phyloP scores from a whole-genome alignment of 768 basidiomycete genomes.

The Rhizopogon vinicolor region DNA sequence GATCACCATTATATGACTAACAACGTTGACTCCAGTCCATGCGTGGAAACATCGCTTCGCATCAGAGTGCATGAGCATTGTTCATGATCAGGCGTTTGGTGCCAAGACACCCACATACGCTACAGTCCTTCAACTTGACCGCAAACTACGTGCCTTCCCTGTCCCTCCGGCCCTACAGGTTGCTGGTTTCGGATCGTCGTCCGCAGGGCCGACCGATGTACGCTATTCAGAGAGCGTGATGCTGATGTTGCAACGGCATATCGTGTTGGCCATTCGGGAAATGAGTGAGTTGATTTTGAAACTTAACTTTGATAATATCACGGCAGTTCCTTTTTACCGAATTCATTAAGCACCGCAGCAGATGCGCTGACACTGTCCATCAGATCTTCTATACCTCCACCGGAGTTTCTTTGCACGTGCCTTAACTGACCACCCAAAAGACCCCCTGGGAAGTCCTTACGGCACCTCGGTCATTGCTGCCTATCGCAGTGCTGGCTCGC shows the following conservation, averaged over 20 bases:
- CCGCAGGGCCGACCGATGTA: constrained; percentile 37
- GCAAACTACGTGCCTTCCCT: constrained; percentile 63
- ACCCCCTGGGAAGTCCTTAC: constrained; percentile 68
- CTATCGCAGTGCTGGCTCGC: constrained; percentile 67
- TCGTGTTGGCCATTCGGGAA: constrained; percentile 64
- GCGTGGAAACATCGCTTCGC: constrained; percentile 69
- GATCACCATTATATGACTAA: constrained; percentile 1
- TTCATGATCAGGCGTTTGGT: constrained; percentile 70
- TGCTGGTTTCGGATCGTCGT: constrained; percentile 56
- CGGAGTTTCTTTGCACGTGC: constrained; percentile 72
- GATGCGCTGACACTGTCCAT: constrained; percentile 11
- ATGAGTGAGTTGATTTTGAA: constrained; percentile 45
- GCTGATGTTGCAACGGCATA: constrained; percentile 59
- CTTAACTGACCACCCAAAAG: constrained; percentile 68
- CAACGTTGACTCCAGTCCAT: constrained; percentile 37
- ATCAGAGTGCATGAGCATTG: constrained; percentile 63
- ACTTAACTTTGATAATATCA: neutral
- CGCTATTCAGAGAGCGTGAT: constrained; percentile 30
- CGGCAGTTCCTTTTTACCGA: neutral
- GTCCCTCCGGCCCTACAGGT: constrained; percentile 64
- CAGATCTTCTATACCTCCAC: constrained; percentile 67
- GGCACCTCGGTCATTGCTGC: constrained; percentile 72
- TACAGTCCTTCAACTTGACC: constrained; percentile 62
- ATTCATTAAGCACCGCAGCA: constrained; percentile 1
- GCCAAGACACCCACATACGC: constrained; percentile 66